Evolutionary conservation across 345 rosid genomes (phyloP).

Genomic region (Eutrema japonicum): DNA sequence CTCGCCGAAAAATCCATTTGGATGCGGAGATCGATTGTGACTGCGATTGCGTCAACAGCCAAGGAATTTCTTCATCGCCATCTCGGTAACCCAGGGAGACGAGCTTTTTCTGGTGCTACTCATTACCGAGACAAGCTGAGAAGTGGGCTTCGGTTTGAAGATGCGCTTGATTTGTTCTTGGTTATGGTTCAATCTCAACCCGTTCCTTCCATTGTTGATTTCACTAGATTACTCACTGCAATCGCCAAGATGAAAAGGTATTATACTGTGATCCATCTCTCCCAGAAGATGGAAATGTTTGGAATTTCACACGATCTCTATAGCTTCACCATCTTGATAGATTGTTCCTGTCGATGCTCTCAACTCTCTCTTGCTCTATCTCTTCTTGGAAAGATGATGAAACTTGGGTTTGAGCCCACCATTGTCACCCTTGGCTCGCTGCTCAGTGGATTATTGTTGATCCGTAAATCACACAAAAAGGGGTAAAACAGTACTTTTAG

Average conservation of each 20-base stretch:
- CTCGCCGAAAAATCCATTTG: neutral
- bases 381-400: constrained; percentile 15
- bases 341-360: constrained; percentile 23
- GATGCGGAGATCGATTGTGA: constrained; percentile 23
- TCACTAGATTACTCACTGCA: constrained; percentile 17
- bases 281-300: neutral
- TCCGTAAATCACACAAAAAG: too few species aligned
- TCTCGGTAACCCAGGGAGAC: neutral
- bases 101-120: neutral
- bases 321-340: constrained; percentile 24
- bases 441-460: constrained; percentile 21
- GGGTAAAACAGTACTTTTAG: too few species aligned
- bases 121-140: constrained; percentile 11
- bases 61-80: constrained; percentile 3
- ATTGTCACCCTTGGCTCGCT: constrained; percentile 20
- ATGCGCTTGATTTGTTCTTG: constrained; percentile 28
- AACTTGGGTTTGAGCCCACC: constrained; percentile 25
- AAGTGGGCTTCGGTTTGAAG: constrained; percentile 17
- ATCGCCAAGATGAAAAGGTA: constrained; percentile 14
- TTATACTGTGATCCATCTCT: constrained; percentile 12
- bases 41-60: constrained; percentile 11
- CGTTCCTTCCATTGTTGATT: constrained; percentile 28
- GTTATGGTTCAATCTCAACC: constrained; percentile 32
- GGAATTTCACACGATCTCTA: constrained; percentile 26
- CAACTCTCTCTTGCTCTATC: constrained; percentile 16